Base-by-base conservation (phyloP, 2,329 filamentous ascomycete species). In the Penicillium thymicola region DNA sequence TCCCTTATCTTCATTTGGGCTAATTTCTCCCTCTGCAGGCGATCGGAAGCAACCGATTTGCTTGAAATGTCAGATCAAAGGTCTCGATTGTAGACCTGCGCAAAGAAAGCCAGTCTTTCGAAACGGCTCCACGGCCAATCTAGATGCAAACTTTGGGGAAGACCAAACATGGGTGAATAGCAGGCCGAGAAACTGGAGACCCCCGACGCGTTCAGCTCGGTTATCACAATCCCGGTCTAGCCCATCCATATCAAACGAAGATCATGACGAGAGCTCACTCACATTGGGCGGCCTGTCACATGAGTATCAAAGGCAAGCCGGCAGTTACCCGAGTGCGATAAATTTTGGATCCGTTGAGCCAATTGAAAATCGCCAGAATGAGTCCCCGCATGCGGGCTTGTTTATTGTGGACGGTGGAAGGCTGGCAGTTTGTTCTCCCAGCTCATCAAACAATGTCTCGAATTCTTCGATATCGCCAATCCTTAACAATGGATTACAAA, bases 141-240 rank as follows among this genome's bases (percentile, higher is more conserved):
- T 59, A 14, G 55, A 59, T 14, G 40, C 54, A 8, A 53, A 28
- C 23, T 62, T 65, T 36, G 46, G 51, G 2, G 41, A 54, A 18
- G 49, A 59, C 13, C 65, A 67, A 37, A 50, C 55, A 14, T 67
- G 65, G 65, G 63, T 67, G n/a, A 65, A 62, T 44, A 67, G 65
- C 40, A 52, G 51, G 47, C 62, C 62, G 6, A 61, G 38, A 18
- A 55, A 50, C 16, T 65, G 65, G 63, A 61, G 48, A 25, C 32
- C 38, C 3, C 6, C 51, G 11, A 36, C 34, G n/a, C 32, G 45
- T 23, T 25, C 54, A 9, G 16, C 36, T 23, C n/a, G 9, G 10
- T 6, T 38, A 9, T 41, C 34, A 7, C 16, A 23, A 14, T 30
- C 16, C 32, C 23, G 14, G 1, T 32, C 47, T 38, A 41, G 25